These are phyloP conservation scores for Amaranthus tricolor DNA, from an alignment of 179 eudicot genomes.

Conservation along the genomic window DNA sequence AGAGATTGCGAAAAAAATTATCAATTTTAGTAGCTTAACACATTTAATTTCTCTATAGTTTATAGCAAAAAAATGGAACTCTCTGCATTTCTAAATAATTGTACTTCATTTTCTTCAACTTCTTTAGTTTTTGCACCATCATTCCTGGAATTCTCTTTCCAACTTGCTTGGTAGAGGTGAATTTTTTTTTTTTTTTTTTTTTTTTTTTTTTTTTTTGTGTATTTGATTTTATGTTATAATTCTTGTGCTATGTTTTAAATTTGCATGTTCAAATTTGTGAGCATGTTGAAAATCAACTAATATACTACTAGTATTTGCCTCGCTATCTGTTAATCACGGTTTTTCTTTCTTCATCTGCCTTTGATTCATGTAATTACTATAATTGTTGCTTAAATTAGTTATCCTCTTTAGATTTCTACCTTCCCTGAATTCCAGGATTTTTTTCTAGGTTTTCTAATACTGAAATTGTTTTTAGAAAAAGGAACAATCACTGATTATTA, in stretches of 20 bases:
- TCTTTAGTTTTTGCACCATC: too few relatives aligned
- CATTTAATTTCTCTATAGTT: too few relatives aligned
- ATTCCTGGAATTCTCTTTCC: too few relatives aligned
- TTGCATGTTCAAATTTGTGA: not conserved
- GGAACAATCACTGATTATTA: not conserved
- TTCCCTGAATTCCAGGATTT: conserved; percentile 10
- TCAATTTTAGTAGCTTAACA: too few relatives aligned
- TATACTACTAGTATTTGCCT: not conserved
- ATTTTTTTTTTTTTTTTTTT: not conserved
- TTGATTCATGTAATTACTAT: not conserved
- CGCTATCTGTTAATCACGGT: too few relatives aligned
- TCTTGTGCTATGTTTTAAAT: not conserved
- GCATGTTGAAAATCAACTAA: not conserved
- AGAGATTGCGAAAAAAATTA: too few relatives aligned
- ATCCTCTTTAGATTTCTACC: conserved; percentile 1
- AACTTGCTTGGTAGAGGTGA: too few relatives aligned
- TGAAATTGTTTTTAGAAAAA: not conserved
- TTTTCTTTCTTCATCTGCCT: not conserved
- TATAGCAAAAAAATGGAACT: too few relatives aligned
- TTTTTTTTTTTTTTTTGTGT: not conserved
- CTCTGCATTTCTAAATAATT: too few relatives aligned
- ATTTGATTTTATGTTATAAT: not conserved
- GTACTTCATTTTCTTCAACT: too few relatives aligned
- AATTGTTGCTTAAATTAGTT: conserved; percentile 5
- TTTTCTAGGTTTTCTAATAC: not conserved